A percentile compares a stretch with the other conserved stretches of the same genome.
phyloP scores from a whole-genome alignment of 768 basidiomycete genomes.

The Tylopilus sp. region DNA sequence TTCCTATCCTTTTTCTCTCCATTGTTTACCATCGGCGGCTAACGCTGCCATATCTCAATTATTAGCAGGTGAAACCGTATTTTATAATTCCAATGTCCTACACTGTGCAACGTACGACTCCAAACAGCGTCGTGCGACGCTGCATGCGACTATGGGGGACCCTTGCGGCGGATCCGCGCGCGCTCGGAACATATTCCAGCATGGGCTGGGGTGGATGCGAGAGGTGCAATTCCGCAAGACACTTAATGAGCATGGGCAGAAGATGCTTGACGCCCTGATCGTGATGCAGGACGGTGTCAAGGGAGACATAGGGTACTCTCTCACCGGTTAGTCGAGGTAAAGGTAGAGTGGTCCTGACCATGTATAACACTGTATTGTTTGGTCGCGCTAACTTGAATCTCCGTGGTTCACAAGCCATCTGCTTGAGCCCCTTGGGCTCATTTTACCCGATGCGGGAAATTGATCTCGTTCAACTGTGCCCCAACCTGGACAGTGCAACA shows the following conservation, averaged over 20 bases:
- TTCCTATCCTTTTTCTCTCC: too few species aligned
- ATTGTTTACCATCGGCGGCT: neutral
- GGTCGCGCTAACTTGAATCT: too few species aligned
- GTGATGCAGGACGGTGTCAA: conserved; percentile 44
- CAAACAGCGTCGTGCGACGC: conserved; percentile 50
- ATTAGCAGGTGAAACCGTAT: conserved; percentile 73
- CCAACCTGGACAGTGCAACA: too few species aligned
- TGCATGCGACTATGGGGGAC: conserved; percentile 69
- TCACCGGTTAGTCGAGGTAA: conserved; percentile 29
- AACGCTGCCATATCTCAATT: neutral
- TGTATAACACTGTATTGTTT: too few species aligned
- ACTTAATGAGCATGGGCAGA: conserved; percentile 43
- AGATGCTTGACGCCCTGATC: conserved; percentile 60
- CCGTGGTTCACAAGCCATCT: too few species aligned
- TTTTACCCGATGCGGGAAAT: too few species aligned
- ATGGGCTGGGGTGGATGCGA: conserved; percentile 70
- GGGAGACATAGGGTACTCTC: conserved; percentile 52
- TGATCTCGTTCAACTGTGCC: too few species aligned
- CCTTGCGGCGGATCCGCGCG: conserved; percentile 56
- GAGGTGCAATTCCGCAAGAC: conserved; percentile 43
- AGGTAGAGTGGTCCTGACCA: too few species aligned
- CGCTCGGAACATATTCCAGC: conserved; percentile 73
- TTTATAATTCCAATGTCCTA: conserved; percentile 78
- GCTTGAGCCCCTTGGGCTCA: too few species aligned
- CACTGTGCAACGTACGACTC: conserved; percentile 68